Percentiles rank a stretch among this genome's conserved stretches.
Evolutionary conservation across 805 yeast genomes (phyloP).

Genomic region (Cyberlindnera bimundalis): DNA sequence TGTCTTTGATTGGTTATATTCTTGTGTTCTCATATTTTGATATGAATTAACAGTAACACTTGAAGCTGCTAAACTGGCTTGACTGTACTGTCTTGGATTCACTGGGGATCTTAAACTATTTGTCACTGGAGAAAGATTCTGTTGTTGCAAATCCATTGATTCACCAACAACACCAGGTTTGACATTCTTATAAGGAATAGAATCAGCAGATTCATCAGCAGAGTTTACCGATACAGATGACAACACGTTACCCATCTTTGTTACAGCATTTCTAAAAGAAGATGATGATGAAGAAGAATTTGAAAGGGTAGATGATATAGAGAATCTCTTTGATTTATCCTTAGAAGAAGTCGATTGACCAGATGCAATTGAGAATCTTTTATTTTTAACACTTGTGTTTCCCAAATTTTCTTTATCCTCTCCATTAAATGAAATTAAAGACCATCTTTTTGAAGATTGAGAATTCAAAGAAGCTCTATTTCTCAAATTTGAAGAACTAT

Average conservation of each 20-base stretch:
- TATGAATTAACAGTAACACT: slow-evolving; percentile 14
- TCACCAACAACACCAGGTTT: slow-evolving; percentile 28
- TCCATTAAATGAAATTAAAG: slow-evolving; percentile 24
- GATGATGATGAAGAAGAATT: slow-evolving; percentile 18
- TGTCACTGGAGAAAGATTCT: not conserved
- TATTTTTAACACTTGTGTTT: slow-evolving; percentile 6
- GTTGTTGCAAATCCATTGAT: not conserved
- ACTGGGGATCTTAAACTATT: slow-evolving; percentile 4
- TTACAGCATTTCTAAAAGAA: slow-evolving; percentile 22
- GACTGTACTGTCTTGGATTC: slow-evolving; percentile 9
- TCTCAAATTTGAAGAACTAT: slow-evolving; percentile 24
- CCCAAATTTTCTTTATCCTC: slow-evolving; percentile 22
- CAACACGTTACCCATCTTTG: slow-evolving; percentile 24
- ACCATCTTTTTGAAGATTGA: slow-evolving; percentile 29
- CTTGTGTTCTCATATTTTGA: slow-evolving; percentile 15
- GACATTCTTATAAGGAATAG: slow-evolving; percentile 20
- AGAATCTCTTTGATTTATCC: slow-evolving; percentile 20
- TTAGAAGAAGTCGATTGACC: slow-evolving; percentile 18
- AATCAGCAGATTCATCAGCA: slow-evolving; percentile 18
- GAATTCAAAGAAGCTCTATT: slow-evolving; percentile 24
- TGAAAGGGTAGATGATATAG: slow-evolving; percentile 19
- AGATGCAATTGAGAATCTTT: slow-evolving; percentile 25
- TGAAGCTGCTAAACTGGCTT: slow-evolving; percentile 10
- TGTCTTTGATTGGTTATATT: slow-evolving; percentile 14
- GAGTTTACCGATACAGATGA: slow-evolving; percentile 26